These are phyloP conservation scores for Exophiala mesophila DNA, from an alignment of 2,329 filamentous ascomycete species.

Conservation along the genomic window DNA sequence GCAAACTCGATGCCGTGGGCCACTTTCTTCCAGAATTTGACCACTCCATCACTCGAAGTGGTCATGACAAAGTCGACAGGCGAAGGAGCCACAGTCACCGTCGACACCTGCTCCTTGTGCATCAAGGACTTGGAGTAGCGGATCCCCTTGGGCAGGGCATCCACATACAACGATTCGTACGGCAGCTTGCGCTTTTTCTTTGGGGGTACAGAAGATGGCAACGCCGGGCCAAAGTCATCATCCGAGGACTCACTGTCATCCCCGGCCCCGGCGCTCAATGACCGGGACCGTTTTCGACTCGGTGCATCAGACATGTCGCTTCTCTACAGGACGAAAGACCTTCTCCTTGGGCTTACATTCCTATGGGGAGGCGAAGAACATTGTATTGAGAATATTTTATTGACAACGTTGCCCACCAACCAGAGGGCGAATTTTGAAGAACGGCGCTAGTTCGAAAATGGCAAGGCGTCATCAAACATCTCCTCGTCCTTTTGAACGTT, in stretches of 20 bases:
- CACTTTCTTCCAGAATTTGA: slow-evolving; percentile 99
- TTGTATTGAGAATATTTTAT: too few species aligned
- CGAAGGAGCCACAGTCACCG: slow-evolving; percentile 74
- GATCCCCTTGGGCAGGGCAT: slow-evolving; percentile 72
- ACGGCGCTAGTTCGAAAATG: too few species aligned
- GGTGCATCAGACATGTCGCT: slow-evolving; percentile 19
- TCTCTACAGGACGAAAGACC: too few species aligned
- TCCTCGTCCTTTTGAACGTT: too few species aligned
- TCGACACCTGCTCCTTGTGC: slow-evolving; percentile 93
- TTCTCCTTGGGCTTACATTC: too few species aligned
- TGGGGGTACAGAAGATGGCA: slow-evolving; percentile 71
- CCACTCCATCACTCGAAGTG: slow-evolving; percentile 86
- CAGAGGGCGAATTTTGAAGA: too few species aligned
- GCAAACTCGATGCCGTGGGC: slow-evolving; percentile 90
- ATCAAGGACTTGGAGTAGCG: slow-evolving; percentile 95
- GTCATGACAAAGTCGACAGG: slow-evolving; percentile 94
- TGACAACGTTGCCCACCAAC: too few species aligned
- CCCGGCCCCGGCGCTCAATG: background rate
- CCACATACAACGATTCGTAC: slow-evolving; percentile 92
- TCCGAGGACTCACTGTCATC: slow-evolving; percentile 58
- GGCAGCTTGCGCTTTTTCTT: slow-evolving; percentile 92
- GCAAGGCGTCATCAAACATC: too few species aligned
- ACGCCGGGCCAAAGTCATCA: slow-evolving; percentile 86
- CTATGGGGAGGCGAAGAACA: too few species aligned
- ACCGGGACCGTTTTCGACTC: slow-evolving; percentile 16